Evolutionary conservation across 345 rosid species (phyloP), one percentile per base, ranked within the genome.

Genomic region (Anastatica hierochuntica): DNA sequence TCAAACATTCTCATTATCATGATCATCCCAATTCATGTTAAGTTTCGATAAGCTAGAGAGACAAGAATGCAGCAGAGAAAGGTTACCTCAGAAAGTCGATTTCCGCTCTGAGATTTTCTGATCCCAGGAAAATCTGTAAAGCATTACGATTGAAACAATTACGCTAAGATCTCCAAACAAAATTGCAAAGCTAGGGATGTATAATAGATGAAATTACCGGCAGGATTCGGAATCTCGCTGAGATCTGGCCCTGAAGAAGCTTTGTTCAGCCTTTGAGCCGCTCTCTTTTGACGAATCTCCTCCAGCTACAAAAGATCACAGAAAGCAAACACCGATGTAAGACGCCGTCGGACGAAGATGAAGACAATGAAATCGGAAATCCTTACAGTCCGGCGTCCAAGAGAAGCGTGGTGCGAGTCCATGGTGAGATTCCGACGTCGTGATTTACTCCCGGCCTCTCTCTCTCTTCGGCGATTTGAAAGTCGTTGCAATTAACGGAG

Each of bases 251-350:
- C 94, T 2, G 96, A 88, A 19, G 82, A 59, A 7, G 83, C 64
- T 70, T 83, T 83, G 82, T 75, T 76, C 26, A 83, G 66, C 75
- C 92, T 81, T 74, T 88, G 94, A 6, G 90, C 94, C 1, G 98
- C 95, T 78, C 95, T 75, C 53, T 92, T 92, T 63, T 78, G 94
- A 44, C 94, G 95, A 69, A 92, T 92, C 68, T 92, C 98, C 62
- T 92, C 85, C 76, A 92, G 45, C 98, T 92, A 67, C 24, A 58
- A 43, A 18, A 29, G 8, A 37, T 58, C 69, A 13, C 33, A 53
- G 30, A 41, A 30, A 42, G 0, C 55, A 16, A 38, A 38, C 16
- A 45, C 8, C 26, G 8, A 13, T 24, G 42, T 54, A 43, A 56
- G 4, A 49, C 30, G 43, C 6, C 39, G 33, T 43, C 15, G 48